Percentiles rank a stretch among this genome's conserved stretches.
These are phyloP conservation scores for Wickerhamiella galacta DNA, from an alignment of 805 yeast genomes.

Conservation along the genomic window DNA sequence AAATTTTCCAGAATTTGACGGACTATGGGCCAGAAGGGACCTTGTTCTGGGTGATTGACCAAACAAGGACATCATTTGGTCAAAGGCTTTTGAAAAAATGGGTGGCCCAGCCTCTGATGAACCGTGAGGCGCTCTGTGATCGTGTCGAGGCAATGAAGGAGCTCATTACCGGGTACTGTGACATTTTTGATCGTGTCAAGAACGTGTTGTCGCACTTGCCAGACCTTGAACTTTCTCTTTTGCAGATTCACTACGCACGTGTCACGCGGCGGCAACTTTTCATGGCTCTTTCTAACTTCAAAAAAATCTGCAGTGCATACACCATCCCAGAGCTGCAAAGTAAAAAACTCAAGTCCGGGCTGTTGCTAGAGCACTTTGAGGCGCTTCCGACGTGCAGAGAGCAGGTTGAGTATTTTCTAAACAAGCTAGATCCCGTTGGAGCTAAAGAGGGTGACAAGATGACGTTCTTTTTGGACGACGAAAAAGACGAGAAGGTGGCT, in stretches of 20 bases:
- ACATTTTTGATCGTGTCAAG: slow-evolving; percentile 17
- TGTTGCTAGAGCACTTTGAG: slow-evolving; percentile 26
- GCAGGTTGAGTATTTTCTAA: slow-evolving; percentile 16
- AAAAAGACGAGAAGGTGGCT: slow-evolving; percentile 6
- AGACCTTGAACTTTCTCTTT: slow-evolving; percentile 43
- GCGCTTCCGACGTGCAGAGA: slow-evolving; percentile 24
- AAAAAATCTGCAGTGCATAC: slow-evolving; percentile 17
- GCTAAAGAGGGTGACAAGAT: slow-evolving; percentile 15
- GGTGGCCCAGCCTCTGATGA: slow-evolving; percentile 56
- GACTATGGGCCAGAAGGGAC: slow-evolving; percentile 46
- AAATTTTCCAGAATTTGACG: slow-evolving; percentile 53
- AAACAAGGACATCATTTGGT: slow-evolving; percentile 68
- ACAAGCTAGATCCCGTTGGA: slow-evolving; percentile 12
- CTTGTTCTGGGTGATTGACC: slow-evolving; percentile 62
- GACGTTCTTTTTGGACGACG: slow-evolving; percentile 3
- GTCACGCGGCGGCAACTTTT: slow-evolving; percentile 46
- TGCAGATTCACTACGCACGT: slow-evolving; percentile 42
- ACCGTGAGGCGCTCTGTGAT: slow-evolving; percentile 35
- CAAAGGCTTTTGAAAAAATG: slow-evolving; percentile 48
- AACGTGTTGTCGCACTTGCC: slow-evolving; percentile 24
- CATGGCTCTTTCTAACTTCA: slow-evolving; percentile 32
- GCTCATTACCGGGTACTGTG: slow-evolving; percentile 17
- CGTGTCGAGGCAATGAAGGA: slow-evolving; percentile 47
- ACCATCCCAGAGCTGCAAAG: slow-evolving; percentile 12
- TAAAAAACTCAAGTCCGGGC: slow-evolving; percentile 20